These are phyloP conservation scores for Ophiostoma sp. DNA, from an alignment of 2,329 filamentous ascomycete species.

Conservation along the genomic window DNA sequence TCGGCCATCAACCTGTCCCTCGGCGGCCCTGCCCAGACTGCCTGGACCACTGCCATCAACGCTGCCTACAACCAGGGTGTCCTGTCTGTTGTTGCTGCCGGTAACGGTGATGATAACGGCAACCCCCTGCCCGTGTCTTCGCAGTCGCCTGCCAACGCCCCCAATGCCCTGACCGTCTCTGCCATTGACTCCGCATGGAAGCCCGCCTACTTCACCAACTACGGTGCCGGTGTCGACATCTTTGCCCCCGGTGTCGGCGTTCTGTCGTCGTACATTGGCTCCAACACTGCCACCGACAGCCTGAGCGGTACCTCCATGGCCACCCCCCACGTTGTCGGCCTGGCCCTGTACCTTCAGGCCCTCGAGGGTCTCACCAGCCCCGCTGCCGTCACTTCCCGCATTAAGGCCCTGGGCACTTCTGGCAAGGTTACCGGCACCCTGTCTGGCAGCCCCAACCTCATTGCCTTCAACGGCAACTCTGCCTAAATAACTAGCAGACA, in stretches of 20 bases:
- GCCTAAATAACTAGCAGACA: neutral
- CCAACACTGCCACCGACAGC: conserved; percentile 93
- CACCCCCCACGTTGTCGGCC: conserved; percentile 91
- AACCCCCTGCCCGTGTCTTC: conserved; percentile 56
- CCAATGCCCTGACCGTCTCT: conserved; percentile 90
- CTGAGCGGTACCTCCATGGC: conserved; percentile 99
- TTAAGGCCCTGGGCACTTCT: conserved; percentile 41
- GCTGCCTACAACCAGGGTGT: conserved; percentile 86
- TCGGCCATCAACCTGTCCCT: conserved; percentile 99
- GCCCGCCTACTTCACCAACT: conserved; percentile 99
- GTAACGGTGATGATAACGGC: conserved; percentile 97
- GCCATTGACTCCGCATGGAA: conserved; percentile 88
- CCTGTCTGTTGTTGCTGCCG: conserved; percentile 96
- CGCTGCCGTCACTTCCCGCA: conserved; percentile 43
- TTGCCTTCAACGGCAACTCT: conserved; percentile 52
- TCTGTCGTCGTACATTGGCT: conserved; percentile 96
- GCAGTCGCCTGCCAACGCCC: conserved; percentile 92
- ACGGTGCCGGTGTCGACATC: conserved; percentile 98
- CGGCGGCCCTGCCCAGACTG: conserved; percentile 90
- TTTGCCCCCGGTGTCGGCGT: conserved; percentile 97
- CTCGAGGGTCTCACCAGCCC: conserved; percentile 46
- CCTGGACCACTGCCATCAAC: conserved; percentile 88
- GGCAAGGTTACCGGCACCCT: conserved; percentile 34
- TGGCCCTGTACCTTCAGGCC: conserved; percentile 95
- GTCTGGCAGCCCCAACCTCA: conserved; percentile 44